Evolutionary conservation across 73 alveolate species (phyloP).

Genomic region (Symbiodinium pilosum): DNA sequence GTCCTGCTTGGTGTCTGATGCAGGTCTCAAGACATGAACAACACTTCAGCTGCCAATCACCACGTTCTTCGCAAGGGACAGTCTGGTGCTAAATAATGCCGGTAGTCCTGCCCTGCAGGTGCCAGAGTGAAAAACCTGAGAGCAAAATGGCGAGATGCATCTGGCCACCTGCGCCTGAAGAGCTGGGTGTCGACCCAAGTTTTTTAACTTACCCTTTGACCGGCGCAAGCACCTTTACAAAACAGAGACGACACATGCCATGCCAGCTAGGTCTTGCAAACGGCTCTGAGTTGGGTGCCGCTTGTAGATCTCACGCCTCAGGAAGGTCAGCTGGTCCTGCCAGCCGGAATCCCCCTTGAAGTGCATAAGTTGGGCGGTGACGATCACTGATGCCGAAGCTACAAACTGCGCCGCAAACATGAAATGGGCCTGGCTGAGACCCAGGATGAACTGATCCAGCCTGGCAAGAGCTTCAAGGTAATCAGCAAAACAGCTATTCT

Average conservation of each 20-base stretch:
- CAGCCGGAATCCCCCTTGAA: too few species aligned
- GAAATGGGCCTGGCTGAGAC: neutral
- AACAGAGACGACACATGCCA: too few species aligned
- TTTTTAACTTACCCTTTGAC: too few species aligned
- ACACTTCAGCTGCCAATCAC: neutral
- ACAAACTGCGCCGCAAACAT: too few species aligned
- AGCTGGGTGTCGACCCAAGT: too few species aligned
- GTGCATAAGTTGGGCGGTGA: too few species aligned
- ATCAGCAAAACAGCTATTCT: neutral
- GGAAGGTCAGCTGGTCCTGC: slow-evolving; percentile 64
- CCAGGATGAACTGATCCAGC: neutral
- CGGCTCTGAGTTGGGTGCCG: neutral
- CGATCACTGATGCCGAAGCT: too few species aligned
- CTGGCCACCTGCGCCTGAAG: too few species aligned
- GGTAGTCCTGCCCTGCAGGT: slow-evolving; percentile 92
- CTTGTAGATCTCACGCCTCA: slow-evolving; percentile 93
- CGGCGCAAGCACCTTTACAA: too few species aligned
- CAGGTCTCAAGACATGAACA: neutral
- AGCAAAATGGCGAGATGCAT: too few species aligned
- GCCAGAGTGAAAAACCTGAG: slow-evolving; percentile 75
- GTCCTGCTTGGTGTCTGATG: slow-evolving; percentile 1
- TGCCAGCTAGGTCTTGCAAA: too few species aligned
- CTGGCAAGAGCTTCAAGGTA: neutral
- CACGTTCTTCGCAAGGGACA: too few species aligned
- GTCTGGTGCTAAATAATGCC: neutral